Percentiles rank a stretch among this genome's conserved stretches.
These are phyloP conservation scores for Pleurotus cornucopiae DNA, from an alignment of 768 basidiomycete species.

Conservation along the genomic window DNA sequence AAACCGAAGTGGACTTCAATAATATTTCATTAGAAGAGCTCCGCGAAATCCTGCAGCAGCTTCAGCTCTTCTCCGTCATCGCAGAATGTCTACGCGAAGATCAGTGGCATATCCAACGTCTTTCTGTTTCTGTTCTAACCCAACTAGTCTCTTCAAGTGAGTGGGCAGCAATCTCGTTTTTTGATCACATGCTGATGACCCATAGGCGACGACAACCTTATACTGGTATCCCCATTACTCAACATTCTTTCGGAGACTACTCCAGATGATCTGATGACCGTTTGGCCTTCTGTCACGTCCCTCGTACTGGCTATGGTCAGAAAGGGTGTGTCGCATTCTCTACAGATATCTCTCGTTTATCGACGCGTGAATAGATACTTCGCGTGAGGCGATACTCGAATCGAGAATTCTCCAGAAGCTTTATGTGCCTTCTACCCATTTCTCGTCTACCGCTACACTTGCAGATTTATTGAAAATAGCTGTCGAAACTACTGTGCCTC, in stretches of 20 bases:
- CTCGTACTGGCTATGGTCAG: background rate
- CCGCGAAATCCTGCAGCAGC: background rate
- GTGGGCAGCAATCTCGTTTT: background rate
- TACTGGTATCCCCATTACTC: background rate
- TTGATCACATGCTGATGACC: background rate
- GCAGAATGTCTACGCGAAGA: background rate
- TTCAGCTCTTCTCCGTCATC: background rate
- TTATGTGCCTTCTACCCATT: background rate
- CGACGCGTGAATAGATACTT: background rate
- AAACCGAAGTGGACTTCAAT: background rate
- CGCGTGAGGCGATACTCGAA: background rate
- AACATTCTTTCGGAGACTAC: no score
- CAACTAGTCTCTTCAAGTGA: background rate
- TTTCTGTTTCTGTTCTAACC: background rate
- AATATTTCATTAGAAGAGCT: background rate
- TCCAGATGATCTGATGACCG: background rate
- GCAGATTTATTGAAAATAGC: background rate
- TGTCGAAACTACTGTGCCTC: background rate
- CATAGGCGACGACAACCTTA: background rate
- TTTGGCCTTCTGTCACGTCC: constrained; percentile 14
- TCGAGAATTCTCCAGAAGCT: background rate
- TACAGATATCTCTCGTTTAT: no score
- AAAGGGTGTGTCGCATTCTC: background rate
- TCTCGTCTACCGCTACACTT: no score
- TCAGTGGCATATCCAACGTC: background rate